Evolutionary conservation across 176 grass and related monocot species (phyloP).

Genomic region (Triticum urartu): DNA sequence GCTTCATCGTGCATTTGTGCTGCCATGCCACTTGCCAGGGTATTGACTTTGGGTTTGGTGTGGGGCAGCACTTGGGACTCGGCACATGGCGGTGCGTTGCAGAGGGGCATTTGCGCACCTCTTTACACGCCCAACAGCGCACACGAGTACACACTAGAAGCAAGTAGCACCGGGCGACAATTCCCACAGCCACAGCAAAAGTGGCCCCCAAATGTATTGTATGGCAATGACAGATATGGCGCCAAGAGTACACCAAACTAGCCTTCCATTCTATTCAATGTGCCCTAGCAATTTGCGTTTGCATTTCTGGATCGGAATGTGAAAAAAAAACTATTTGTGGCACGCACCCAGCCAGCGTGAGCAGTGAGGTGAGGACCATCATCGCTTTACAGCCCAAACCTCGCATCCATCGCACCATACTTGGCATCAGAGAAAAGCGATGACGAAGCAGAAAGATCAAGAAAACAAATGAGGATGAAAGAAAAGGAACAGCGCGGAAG

Average conservation of each 20-base stretch:
- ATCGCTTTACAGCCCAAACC: constrained; percentile 42
- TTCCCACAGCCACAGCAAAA: background rate
- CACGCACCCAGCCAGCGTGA: constrained; percentile 2
- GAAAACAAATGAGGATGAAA: background rate
- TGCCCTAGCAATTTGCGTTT: background rate
- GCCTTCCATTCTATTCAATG: background rate
- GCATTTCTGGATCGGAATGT: background rate
- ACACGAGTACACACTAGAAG: background rate
- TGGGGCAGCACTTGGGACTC: background rate
- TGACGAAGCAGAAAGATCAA: no score
- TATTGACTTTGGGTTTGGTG: background rate
- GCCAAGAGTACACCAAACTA: constrained; percentile 3
- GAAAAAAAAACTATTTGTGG: no score
- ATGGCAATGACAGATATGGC: background rate
- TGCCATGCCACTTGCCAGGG: background rate
- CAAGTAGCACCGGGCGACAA: background rate
- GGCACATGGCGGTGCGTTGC: background rate
- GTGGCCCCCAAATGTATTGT: background rate
- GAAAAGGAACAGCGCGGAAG: background rate
- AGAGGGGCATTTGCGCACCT: background rate
- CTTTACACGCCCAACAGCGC: background rate
- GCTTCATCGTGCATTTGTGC: background rate
- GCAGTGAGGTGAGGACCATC: background rate
- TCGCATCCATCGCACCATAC: constrained; percentile 31
- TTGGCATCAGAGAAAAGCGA: constrained; percentile 1